Evolutionary conservation across 257 asterid genomes (phyloP).

Genomic region (Ilex aquifolium): DNA sequence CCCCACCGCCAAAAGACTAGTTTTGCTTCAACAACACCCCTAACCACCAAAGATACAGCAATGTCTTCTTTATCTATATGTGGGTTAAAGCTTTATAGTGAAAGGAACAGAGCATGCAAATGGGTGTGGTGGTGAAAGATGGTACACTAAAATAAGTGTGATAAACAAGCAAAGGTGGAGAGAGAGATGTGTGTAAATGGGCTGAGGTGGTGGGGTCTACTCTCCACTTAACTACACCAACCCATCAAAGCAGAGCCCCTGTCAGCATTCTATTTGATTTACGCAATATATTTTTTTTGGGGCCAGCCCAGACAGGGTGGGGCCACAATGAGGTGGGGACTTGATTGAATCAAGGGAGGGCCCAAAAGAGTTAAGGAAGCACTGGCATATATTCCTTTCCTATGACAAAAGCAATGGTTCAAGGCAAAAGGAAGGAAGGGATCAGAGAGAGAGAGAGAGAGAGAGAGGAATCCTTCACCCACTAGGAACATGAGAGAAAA

Average conservation of each 20-base stretch:
- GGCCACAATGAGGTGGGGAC: background rate
- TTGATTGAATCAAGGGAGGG: background rate
- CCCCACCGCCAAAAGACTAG: background rate
- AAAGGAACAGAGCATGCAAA: constrained; percentile 5
- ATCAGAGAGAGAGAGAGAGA: background rate
- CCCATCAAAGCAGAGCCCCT: background rate
- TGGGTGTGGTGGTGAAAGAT: background rate
- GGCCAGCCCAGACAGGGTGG: background rate
- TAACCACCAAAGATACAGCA: background rate
- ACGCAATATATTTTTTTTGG: background rate
- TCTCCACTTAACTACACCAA: background rate
- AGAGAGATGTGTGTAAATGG: background rate
- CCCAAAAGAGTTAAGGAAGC: background rate
- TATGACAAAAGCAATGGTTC: constrained; percentile 1
- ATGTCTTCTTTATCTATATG: background rate
- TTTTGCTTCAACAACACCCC: background rate
- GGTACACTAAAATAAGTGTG: background rate
- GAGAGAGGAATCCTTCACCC: background rate
- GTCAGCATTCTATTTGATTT: background rate
- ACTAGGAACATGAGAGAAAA: background rate
- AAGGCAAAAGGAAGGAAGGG: background rate
- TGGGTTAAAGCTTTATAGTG: constrained; percentile 1
- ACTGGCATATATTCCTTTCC: constrained; percentile 1
- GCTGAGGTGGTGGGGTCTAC: background rate
- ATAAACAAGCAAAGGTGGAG: constrained; percentile 3